Base-by-base conservation (phyloP, 2,329 filamentous ascomycete genomes). In the Fusarium mexicanum region DNA sequence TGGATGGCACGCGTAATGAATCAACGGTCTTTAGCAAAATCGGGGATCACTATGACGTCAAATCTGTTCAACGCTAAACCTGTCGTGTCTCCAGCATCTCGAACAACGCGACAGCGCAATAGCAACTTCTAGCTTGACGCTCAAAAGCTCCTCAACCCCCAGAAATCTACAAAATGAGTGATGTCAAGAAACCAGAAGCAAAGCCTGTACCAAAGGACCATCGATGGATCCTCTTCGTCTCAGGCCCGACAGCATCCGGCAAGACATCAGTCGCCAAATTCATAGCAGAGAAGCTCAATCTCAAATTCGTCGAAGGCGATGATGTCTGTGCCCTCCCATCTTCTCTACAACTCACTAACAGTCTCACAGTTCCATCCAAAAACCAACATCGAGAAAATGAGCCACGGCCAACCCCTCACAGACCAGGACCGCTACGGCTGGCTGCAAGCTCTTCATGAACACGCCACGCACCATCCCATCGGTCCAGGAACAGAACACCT, bases 221-320 rank as follows among this genome's bases (percentile, higher is more conserved):
- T 29, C 71, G 71, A 59, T 73, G 71, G 71, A 73, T 73, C 4
- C 70, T 73, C 2, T 73, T 73, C 13, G 65, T 73, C 10, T 73
- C 71, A 8, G 71, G 69, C 2, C 71, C 71, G 2, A 73, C 71
- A 6, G 71, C 71, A 26, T 73, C 69, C 5, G 71, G 71, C 10
- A 73, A 73, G 1, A 67, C 69, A 5, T 73, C 65, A 18, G 48
- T 73, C 3, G 71, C 71, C 4, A 73, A 67, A 2, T 73, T 47
- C 17, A 37, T 73, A 33, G 61, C 71, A 2, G 43, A 73, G 17
- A 29, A 61, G 18, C 69, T 73, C 7, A 17, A 70, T 17, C 71
- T 73, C 10, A 73, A 73, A 33, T 73, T 73, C 20, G 61, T 73
- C 2, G 71, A 73, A 9, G 69, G 71, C 3, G 71, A 73, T 57